Conservation (phyloP, 352 stramenopile genomes). For the Phytophthora crassamura region DNA sequence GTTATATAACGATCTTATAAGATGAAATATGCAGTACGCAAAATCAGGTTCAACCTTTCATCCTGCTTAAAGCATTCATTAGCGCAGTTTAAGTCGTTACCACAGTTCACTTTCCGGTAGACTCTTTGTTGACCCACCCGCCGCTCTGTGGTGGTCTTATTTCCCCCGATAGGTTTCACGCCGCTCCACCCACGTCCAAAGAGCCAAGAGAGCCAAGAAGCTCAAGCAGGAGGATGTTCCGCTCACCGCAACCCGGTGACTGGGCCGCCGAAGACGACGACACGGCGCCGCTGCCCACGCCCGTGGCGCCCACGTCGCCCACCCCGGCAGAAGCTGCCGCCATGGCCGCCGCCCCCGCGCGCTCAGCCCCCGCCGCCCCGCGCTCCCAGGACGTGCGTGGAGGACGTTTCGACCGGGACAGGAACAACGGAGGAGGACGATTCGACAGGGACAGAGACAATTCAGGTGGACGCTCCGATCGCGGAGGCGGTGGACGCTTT, state of each 20-base stretch:
- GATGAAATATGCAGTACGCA: not conserved
- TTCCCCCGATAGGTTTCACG: not conserved
- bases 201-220: not conserved
- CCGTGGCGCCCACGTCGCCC: not conserved
- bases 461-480: constrained; percentile 12
- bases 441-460: constrained; percentile 15
- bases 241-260: constrained; percentile 66
- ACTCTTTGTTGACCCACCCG: too few relatives aligned
- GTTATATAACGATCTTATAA: not conserved
- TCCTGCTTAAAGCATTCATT: not conserved
- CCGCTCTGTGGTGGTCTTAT: not conserved
- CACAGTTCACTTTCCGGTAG: too few relatives aligned
- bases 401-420: constrained; percentile 9
- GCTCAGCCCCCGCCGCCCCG: not conserved
- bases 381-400: constrained; percentile 9
- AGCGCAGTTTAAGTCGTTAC: not conserved
- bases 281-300: constrained; percentile 26
- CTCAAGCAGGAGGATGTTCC: constrained; percentile 57
- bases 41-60: constrained; percentile 2
- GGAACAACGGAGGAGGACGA: constrained; percentile 12
- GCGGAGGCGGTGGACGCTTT: not conserved
- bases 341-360: not conserved
- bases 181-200: constrained; percentile 8
- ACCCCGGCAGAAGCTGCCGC: not conserved
- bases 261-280: constrained; percentile 83